Percentiles rank a stretch among this genome's conserved stretches.
phyloP scores from a whole-genome alignment of 23 red algal genomes.

The Gracilaria caudata region DNA sequence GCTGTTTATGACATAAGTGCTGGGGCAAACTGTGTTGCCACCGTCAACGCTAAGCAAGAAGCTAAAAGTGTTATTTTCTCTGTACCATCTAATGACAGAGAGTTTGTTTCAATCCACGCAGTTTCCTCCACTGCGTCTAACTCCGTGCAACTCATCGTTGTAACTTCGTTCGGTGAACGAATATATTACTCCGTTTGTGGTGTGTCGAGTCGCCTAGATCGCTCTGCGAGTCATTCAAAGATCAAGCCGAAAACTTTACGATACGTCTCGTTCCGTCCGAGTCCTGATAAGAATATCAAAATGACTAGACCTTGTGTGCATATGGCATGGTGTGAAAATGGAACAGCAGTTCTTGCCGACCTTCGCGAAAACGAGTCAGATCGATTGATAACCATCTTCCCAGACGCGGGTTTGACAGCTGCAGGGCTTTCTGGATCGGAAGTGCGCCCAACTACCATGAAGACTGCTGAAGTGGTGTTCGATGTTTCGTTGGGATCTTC shows the following conservation, averaged over 20 bases:
- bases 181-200: constrained; percentile 55
- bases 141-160: constrained; percentile 69
- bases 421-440: not conserved
- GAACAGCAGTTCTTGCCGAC: constrained; percentile 53
- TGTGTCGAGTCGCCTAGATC: not conserved
- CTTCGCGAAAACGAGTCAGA: constrained; percentile 43
- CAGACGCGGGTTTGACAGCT: constrained; percentile 31
- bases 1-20: constrained; percentile 64
- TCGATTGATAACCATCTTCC: constrained; percentile 41
- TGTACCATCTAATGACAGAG: constrained; percentile 43
- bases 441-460: constrained; percentile 2
- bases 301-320: constrained; percentile 58
- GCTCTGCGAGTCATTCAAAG: not conserved
- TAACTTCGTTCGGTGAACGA: constrained; percentile 78
- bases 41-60: constrained; percentile 54
- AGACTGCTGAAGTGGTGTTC: constrained; percentile 47
- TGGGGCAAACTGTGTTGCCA: constrained; percentile 38
- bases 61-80: constrained; percentile 52
- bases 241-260: constrained; percentile 51
- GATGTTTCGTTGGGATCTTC: constrained; percentile 24
- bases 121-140: constrained; percentile 29
- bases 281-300: constrained; percentile 43
- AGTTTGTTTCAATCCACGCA: constrained; percentile 61
- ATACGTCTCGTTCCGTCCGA: constrained; percentile 45
- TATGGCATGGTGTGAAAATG: constrained; percentile 61